phyloP scores from a whole-genome alignment of 805 yeast genomes.

The Candida caryicola region DNA sequence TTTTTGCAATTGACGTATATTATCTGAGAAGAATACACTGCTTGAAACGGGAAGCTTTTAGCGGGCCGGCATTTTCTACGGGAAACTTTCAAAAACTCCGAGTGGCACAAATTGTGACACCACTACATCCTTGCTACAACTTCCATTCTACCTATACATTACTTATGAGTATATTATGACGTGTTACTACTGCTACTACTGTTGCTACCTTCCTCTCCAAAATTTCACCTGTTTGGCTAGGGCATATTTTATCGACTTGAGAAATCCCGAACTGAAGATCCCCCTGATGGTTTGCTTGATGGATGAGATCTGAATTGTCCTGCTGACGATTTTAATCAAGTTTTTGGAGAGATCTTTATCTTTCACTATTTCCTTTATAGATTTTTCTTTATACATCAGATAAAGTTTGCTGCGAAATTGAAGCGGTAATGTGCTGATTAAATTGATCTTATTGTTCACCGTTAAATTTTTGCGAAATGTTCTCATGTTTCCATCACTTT shows the following conservation, averaged over 20 bases:
- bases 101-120: no score
- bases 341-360: conserved; percentile 36
- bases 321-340: conserved; percentile 25
- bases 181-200: neutral
- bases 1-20: no score
- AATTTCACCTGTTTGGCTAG: conserved; percentile 56
- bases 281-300: conserved; percentile 79
- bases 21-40: no score
- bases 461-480: conserved; percentile 20
- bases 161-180: neutral
- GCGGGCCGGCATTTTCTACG: no score
- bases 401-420: conserved; percentile 22
- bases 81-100: no score
- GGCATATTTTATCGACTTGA: conserved; percentile 70
- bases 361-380: conserved; percentile 41
- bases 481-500: conserved; percentile 9
- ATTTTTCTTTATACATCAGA: conserved; percentile 32
- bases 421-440: conserved; percentile 24
- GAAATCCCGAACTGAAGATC: conserved; percentile 78
- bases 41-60: no score
- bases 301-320: conserved; percentile 66
- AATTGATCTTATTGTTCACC: conserved; percentile 15
- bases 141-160: neutral
- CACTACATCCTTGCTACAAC: no score
- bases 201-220: conserved; percentile 10